Conservation (phyloP, 257 asterid genomes). For the Craterostigma plantagineum region DNA sequence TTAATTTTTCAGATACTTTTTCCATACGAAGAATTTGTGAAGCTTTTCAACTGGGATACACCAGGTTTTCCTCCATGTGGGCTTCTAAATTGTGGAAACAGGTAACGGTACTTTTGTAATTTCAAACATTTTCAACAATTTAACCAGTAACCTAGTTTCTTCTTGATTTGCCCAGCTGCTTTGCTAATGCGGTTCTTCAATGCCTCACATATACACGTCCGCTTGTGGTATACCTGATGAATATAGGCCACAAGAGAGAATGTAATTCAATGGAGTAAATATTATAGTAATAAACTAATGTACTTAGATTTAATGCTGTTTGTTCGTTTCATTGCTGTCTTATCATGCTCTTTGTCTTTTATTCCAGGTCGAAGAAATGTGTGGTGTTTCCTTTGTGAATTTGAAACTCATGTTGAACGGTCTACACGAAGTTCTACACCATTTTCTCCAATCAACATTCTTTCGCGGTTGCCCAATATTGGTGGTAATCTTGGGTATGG, state of each 20-base stretch:
- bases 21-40: constrained; percentile 69
- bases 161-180: constrained; percentile 56
- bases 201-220: constrained; percentile 84
- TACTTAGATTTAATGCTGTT: neutral
- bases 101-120: constrained; percentile 20
- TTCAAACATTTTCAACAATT: neutral
- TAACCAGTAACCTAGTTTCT: constrained; percentile 2
- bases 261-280: constrained; percentile 18
- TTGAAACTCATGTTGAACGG: constrained; percentile 62
- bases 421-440: constrained; percentile 46
- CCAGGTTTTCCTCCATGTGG: constrained; percentile 87
- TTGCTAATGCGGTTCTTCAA: constrained; percentile 88
- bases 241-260: constrained; percentile 59
- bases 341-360: constrained; percentile 5
- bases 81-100: constrained; percentile 90
- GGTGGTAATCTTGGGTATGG: constrained; percentile 95
- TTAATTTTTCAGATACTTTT: constrained; percentile 54
- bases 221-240: constrained; percentile 75
- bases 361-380: constrained; percentile 62
- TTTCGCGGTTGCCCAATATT: constrained; percentile 67
- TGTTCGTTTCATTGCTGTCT: constrained; percentile 5
- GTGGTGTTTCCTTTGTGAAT: constrained; percentile 95
- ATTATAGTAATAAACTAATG: neutral
- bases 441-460: constrained; percentile 89
- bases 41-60: constrained; percentile 56